Evolutionary conservation across 2,329 filamentous ascomycete species (phyloP).

Genomic region (Verticillium zaregamsianum): DNA sequence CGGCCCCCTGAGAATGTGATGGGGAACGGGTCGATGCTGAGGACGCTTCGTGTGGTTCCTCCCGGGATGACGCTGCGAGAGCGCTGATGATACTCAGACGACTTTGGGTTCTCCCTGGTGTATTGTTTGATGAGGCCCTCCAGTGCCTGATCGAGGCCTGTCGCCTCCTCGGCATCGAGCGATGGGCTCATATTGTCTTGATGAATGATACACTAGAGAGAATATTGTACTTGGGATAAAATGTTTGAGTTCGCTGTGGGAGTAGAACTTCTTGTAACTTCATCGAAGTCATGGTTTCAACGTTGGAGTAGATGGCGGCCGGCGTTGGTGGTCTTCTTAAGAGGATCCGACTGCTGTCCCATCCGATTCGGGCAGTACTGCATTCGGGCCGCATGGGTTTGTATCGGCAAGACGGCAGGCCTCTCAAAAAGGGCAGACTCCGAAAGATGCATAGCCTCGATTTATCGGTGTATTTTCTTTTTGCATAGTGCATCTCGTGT

Average conservation of each 20-base stretch:
- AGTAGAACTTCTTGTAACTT: not conserved
- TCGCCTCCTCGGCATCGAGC: not conserved
- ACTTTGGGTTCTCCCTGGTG: not conserved
- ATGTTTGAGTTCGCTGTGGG: not conserved
- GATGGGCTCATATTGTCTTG: not conserved
- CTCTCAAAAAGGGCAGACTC: too few species aligned
- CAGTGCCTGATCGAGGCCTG: not conserved
- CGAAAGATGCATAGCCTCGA: too few species aligned
- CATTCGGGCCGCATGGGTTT: not conserved
- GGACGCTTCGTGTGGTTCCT: constrained; percentile 41
- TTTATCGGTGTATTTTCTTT: too few species aligned
- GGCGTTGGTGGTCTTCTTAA: not conserved
- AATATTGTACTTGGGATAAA: not conserved
- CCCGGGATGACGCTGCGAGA: constrained; percentile 27
- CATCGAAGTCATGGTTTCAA: not conserved
- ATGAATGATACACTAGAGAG: not conserved
- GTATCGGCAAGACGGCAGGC: too few species aligned
- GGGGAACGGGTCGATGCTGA: constrained; percentile 40
- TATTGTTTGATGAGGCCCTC: not conserved
- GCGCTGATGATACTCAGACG: not conserved
- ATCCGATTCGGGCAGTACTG: not conserved
- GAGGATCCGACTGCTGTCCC: not conserved
- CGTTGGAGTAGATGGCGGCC: not conserved
- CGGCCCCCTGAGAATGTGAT: constrained; percentile 32
- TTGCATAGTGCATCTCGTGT: too few species aligned